A percentile compares a stretch with the other conserved stretches of the same genome.
Conservation (phyloP, 2,329 filamentous ascomycete genomes). For the Aspergillus udagawae region DNA sequence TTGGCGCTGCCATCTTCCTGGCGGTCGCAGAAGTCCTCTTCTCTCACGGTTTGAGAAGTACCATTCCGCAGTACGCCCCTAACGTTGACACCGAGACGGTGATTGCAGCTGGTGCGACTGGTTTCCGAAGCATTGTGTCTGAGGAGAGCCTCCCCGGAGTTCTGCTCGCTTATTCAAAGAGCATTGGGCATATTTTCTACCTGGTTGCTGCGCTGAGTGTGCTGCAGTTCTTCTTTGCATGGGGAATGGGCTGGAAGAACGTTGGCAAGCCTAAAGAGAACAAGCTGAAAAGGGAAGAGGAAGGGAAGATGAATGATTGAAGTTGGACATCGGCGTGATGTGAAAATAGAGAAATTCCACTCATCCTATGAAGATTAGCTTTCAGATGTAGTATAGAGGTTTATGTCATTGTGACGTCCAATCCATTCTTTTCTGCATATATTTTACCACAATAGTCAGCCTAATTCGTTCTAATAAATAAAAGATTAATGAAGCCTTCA, state of each 20-base stretch:
- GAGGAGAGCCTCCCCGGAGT: constrained; percentile 25
- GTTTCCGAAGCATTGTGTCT: constrained; percentile 35
- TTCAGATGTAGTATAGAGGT: no score
- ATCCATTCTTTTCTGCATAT: no score
- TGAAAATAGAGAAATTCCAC: not conserved
- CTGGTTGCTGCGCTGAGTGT: constrained; percentile 15
- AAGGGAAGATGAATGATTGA: not conserved
- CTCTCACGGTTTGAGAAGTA: constrained; percentile 35
- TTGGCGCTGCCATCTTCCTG: constrained; percentile 49
- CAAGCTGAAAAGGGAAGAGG: not conserved
- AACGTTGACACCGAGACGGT: constrained; percentile 31
- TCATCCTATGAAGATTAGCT: no score
- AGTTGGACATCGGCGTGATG: not conserved
- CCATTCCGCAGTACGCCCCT: constrained; percentile 32
- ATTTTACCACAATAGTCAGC: no score
- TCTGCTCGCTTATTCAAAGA: constrained; percentile 29
- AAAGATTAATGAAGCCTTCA: no score
- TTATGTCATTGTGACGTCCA: no score
- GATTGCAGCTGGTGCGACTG: constrained; percentile 43
- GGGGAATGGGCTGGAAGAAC: constrained; percentile 27
- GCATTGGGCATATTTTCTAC: constrained; percentile 24
- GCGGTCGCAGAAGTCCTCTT: constrained; percentile 51
- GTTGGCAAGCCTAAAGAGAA: constrained; percentile 13
- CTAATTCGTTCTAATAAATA: no score
- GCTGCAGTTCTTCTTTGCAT: constrained; percentile 12